Base-by-base conservation (phyloP, 306 rosid species). In the Casuarina cunninghamiana region DNA sequence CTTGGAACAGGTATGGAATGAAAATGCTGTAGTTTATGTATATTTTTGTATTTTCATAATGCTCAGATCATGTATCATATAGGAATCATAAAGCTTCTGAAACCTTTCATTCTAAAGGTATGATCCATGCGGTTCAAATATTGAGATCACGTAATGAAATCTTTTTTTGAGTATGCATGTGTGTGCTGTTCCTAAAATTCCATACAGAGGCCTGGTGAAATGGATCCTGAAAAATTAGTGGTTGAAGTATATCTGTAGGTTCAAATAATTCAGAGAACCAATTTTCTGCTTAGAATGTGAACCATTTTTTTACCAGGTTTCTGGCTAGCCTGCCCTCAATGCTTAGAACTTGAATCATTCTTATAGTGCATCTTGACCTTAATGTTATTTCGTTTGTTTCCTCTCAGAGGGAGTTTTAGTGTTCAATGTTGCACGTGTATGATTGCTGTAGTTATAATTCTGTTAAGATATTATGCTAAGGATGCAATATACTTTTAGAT, bases 21-120 rank as follows among this genome's bases (percentile, higher is more conserved):
- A 3, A 55, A 19, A n/a, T 2, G 21, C 3, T 55, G 21, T 19
- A 6, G 35, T 55, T 55, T 19, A 35, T 26, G n/a, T 2, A 55
- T 55, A n/a, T 55, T 54, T 55, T 55, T 55, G 26, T 55, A 54
- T 55, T 55, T 55, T 55, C 62, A 55, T 55, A 55, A 55, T 55
- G 3, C 62, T 19, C 32, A 26, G 32, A 26, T 26, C 32, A 26
- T 0, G 32, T 26, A 26, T 26, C 32, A 26, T 26, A 26, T 26
- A 26, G 32, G 32, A 26, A 26, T 4, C 11, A 4, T 12, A 10
- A 61, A 61, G 13, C n/a, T 61, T 61, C 15, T 61, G 12, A 62
- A 62, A 62, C 3, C n/a, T 62, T 35, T 35, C 35, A 37, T 62
- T 62, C 43, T 58, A 58, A 17, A 62, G 68, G 42, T 5, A 32